phyloP scores from a whole-genome alignment of 2,329 filamentous ascomycete genomes.

The Calonectria naviculata region DNA sequence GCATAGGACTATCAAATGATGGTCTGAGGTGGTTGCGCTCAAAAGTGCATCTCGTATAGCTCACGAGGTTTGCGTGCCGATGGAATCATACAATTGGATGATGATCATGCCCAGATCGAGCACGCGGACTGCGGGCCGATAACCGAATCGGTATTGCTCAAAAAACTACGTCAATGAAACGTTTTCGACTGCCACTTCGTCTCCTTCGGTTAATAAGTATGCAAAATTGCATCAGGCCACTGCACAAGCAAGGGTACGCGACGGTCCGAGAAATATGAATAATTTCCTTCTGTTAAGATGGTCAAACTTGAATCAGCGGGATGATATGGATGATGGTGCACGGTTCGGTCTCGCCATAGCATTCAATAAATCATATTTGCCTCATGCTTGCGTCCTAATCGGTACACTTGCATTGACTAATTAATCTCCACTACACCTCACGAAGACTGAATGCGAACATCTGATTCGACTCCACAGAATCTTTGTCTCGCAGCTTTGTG shows the following conservation, averaged over 20 bases:
- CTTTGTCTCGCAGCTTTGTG: background rate
- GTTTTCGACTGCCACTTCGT: too few species aligned
- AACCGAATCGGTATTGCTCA: background rate
- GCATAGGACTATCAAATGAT: slow-evolving; percentile 14
- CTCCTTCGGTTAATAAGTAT: background rate
- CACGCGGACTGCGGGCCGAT: background rate
- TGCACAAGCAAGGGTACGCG: background rate
- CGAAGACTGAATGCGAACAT: background rate
- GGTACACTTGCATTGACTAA: too few species aligned
- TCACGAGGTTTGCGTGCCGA: background rate
- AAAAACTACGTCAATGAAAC: background rate
- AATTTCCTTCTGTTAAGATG: too few species aligned
- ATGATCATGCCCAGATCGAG: background rate
- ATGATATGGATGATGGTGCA: too few species aligned
- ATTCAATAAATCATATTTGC: too few species aligned
- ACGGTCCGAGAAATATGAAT: too few species aligned
- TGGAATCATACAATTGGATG: background rate
- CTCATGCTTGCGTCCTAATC: too few species aligned
- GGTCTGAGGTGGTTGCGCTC: background rate
- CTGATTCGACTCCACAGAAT: background rate
- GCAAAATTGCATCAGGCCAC: background rate
- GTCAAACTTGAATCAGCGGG: too few species aligned
- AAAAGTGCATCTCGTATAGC: slow-evolving; percentile 4
- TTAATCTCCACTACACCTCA: background rate
- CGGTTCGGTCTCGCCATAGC: too few species aligned